These are phyloP conservation scores for Lactarius akahatsu DNA, from an alignment of 768 basidiomycete genomes.

Conservation along the genomic window DNA sequence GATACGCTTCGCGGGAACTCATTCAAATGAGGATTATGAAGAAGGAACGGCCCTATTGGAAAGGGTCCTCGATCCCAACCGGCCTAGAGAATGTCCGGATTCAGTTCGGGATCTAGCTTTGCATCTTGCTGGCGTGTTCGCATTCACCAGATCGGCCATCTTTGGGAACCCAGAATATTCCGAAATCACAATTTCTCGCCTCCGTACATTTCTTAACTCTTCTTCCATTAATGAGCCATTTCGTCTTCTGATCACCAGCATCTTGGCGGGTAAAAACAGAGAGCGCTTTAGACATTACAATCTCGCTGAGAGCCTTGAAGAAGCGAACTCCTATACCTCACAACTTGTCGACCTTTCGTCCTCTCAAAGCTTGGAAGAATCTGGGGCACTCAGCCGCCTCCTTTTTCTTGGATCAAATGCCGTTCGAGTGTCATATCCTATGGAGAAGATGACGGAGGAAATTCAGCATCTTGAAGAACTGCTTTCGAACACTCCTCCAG, in stretches of 20 bases:
- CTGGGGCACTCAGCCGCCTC: not conserved
- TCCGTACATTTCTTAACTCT: not conserved
- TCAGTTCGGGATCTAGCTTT: not conserved
- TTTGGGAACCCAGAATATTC: constrained; percentile 6
- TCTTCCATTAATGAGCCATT: no score
- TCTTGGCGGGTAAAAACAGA: no score
- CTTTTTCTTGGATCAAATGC: not conserved
- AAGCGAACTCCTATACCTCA: not conserved
- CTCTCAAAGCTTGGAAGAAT: not conserved
- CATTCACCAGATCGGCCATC: not conserved
- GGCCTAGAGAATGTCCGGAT: not conserved
- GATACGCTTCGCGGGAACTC: no score
- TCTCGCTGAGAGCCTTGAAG: not conserved
- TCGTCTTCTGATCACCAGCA: no score
- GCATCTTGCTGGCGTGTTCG: not conserved
- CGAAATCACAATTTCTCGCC: constrained; percentile 5
- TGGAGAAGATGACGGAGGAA: not conserved
- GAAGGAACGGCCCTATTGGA: constrained; percentile 2
- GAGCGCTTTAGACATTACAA: not conserved
- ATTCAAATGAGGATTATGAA: constrained; percentile 9
- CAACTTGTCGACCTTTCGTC: not conserved
- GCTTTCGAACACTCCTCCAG: not conserved
- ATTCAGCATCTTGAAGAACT: not conserved
- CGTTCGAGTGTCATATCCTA: not conserved
- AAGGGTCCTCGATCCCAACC: not conserved